Evolutionary conservation across 257 asterid species (phyloP).

Genomic region (Penstemon davidsonii): DNA sequence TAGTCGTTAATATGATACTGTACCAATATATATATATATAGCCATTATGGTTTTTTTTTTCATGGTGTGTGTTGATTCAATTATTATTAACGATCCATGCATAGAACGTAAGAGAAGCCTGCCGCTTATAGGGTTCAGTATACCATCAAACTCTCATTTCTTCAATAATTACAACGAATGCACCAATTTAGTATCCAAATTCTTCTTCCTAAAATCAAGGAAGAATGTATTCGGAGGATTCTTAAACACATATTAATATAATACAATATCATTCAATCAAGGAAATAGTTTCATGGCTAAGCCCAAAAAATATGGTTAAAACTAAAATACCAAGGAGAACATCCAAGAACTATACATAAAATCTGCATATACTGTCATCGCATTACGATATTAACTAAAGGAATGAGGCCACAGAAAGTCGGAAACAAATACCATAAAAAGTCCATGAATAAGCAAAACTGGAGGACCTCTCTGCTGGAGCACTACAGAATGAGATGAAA

Average conservation of each 20-base stretch:
- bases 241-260: slow-evolving; percentile 1
- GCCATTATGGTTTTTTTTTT: neutral
- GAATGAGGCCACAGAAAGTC: neutral
- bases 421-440: slow-evolving; percentile 61
- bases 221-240: neutral
- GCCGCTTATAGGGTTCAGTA: neutral
- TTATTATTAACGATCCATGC: neutral
- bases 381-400: neutral
- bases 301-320: neutral
- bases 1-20: too few relatives aligned
- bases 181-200: neutral
- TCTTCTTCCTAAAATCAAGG: too few relatives aligned
- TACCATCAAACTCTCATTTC: slow-evolving; percentile 6
- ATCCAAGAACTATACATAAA: neutral
- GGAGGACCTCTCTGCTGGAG: slow-evolving; percentile 52
- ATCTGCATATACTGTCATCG: slow-evolving; percentile 2
- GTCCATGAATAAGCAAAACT: slow-evolving; percentile 88
- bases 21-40: too few relatives aligned
- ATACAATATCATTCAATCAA: slow-evolving; percentile 14
- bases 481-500: slow-evolving; percentile 54
- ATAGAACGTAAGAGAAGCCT: neutral
- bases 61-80: neutral
- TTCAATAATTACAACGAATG: neutral
- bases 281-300: slow-evolving; percentile 21
- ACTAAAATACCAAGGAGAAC: neutral